These are phyloP conservation scores for Chrysopogon serrulatus DNA, from an alignment of 176 grass and related monocot genomes.

Conservation along the genomic window DNA sequence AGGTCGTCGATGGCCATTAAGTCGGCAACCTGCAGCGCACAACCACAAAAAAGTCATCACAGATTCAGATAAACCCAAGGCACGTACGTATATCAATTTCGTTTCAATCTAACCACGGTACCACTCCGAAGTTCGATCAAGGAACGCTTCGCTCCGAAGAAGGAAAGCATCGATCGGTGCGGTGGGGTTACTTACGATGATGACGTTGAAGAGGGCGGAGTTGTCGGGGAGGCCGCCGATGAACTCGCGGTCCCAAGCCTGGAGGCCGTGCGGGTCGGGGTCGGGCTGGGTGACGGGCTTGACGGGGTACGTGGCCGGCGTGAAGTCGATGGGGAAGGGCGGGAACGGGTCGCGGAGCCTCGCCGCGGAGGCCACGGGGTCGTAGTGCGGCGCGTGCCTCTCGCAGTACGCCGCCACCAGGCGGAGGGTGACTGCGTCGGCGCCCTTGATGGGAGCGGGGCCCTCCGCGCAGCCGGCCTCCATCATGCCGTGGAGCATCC, in stretches of 20 bases:
- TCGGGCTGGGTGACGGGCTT: constrained; percentile 22
- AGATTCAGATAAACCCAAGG: not conserved
- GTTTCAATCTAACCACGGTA: not conserved
- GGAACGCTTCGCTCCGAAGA: not conserved
- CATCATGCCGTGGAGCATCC: constrained; percentile 41
- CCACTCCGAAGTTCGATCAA: no score
- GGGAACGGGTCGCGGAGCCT: constrained; percentile 22
- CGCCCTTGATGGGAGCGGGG: constrained; percentile 35
- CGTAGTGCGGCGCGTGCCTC: constrained; percentile 49
- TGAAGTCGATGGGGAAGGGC: constrained; percentile 26
- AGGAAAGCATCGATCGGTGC: not conserved
- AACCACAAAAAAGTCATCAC: not conserved
- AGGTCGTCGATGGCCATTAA: constrained; percentile 53
- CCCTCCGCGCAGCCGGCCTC: constrained; percentile 43
- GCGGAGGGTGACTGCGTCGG: constrained; percentile 33
- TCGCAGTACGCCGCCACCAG: constrained; percentile 59
- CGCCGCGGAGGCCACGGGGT: constrained; percentile 1
- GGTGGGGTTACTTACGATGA: constrained; percentile 40
- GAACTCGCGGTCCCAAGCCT: constrained; percentile 56
- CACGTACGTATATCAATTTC: not conserved
- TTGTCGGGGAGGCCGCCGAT: constrained; percentile 41
- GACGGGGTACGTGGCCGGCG: not conserved
- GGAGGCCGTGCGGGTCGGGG: constrained; percentile 39
- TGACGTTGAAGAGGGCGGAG: constrained; percentile 54
- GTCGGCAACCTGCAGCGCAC: constrained; percentile 40